Evolutionary conservation across 164 flowering plant genomes (phyloP).

Genomic region (Cinnamomum micranthum): DNA sequence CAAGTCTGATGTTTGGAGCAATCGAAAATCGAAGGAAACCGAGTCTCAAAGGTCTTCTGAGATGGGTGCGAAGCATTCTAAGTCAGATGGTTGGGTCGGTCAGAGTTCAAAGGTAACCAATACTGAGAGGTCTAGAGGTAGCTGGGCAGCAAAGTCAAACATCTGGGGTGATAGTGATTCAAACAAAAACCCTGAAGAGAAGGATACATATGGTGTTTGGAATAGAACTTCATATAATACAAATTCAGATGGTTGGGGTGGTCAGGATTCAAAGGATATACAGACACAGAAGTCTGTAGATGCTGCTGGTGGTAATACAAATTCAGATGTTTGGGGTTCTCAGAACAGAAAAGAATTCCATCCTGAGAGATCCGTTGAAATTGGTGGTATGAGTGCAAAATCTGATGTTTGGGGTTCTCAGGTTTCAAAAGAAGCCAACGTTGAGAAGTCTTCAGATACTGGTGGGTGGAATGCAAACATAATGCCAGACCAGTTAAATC

Average conservation of each 20-base stretch:
- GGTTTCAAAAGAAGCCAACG: not conserved
- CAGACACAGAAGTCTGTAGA: not conserved
- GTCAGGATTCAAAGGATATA: not conserved
- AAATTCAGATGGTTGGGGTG: not conserved
- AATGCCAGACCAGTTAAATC: conserved; percentile 1
- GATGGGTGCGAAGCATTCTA: not conserved
- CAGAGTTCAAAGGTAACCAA: not conserved
- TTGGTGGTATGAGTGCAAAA: not conserved
- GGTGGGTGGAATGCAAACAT: conserved; percentile 4
- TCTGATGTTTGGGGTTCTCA: conserved; percentile 6
- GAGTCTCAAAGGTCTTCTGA: not conserved
- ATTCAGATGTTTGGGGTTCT: not conserved
- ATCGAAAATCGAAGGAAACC: not conserved
- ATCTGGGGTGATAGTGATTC: not conserved
- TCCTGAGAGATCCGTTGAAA: not conserved
- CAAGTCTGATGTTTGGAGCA: not conserved
- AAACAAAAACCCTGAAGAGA: not conserved
- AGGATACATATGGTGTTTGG: not conserved
- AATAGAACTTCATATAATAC: not conserved
- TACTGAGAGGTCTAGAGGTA: conserved; percentile 1
- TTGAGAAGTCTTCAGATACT: conserved; percentile 4
- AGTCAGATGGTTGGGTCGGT: not conserved
- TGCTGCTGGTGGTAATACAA: not conserved
- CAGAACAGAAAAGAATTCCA: not conserved
- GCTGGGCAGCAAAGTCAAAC: not conserved